phyloP scores from a whole-genome alignment of 2,329 filamentous ascomycete species.

The Cyphellophora attinorum region DNA sequence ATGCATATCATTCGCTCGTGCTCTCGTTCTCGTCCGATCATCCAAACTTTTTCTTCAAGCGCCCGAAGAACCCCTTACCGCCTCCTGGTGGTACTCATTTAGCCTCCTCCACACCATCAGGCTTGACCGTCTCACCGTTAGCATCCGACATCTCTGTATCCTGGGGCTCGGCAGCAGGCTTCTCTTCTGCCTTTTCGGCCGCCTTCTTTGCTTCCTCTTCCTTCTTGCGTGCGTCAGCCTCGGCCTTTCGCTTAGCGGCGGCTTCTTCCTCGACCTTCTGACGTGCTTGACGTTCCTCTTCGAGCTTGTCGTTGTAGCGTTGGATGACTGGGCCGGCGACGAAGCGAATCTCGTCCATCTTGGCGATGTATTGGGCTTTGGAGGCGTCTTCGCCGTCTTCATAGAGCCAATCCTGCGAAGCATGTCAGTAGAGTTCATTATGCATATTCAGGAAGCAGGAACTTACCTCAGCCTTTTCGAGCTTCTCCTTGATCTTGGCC shows the following conservation, averaged over 20 bases:
- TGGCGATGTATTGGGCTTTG: constrained; percentile 87
- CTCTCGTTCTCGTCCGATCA: no score
- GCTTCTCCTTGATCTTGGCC: constrained; percentile 70
- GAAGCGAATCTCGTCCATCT: constrained; percentile 90
- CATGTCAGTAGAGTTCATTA: constrained; percentile 17
- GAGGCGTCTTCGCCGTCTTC: constrained; percentile 91
- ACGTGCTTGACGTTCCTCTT: constrained; percentile 70
- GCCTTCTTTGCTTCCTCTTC: constrained; percentile 60
- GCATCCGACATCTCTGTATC: constrained; percentile 54
- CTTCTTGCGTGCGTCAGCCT: constrained; percentile 65
- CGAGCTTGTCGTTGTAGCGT: constrained; percentile 89
- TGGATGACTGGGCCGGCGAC: constrained; percentile 86
- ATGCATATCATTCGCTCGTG: no score
- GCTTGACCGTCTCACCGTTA: constrained; percentile 29
- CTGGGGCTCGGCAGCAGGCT: constrained; percentile 32
- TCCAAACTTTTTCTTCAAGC: no score
- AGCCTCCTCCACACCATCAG: constrained; percentile 21
- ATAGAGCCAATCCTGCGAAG: constrained; percentile 86
- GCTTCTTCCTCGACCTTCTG: constrained; percentile 58
- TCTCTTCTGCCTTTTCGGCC: constrained; percentile 37
- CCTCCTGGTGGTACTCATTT: no score
- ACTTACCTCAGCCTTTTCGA: constrained; percentile 76
- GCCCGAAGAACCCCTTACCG: no score
- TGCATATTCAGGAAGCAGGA: background rate
- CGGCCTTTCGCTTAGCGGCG: constrained; percentile 51